phyloP scores from a whole-genome alignment of 257 asterid genomes.

The Nyctanthes arbortristis region DNA sequence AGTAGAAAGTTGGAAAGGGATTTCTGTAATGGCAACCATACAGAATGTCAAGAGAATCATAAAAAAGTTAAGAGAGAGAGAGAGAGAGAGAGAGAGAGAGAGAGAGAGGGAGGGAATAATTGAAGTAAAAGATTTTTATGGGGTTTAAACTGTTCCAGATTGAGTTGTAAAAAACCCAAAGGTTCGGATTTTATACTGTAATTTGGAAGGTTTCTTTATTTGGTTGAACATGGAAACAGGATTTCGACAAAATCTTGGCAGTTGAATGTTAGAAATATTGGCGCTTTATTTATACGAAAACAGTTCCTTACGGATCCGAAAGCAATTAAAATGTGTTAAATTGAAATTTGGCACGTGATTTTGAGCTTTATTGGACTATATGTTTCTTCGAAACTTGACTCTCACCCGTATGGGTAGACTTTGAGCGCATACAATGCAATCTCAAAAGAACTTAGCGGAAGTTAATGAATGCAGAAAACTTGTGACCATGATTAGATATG shows the following conservation, averaged over 20 bases:
- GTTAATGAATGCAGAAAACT: no score
- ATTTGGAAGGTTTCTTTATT: not conserved
- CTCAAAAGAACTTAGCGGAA: no score
- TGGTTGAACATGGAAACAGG: conserved; percentile 3
- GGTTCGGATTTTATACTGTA: not conserved
- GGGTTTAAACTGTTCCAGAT: conserved; percentile 6
- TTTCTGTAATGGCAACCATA: conserved; percentile 55
- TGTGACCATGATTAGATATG: no score
- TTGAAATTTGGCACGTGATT: not conserved
- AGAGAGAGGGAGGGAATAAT: not conserved
- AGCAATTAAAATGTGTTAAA: not conserved
- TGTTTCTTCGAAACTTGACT: no score
- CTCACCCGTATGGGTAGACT: no score
- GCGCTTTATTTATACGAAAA: not conserved
- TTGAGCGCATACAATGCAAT: no score
- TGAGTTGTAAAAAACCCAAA: not conserved
- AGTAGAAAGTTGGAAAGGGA: conserved; percentile 45
- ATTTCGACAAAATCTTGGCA: not conserved
- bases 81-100: not conserved
- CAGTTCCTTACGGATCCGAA: not conserved
- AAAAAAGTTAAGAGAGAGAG: not conserved
- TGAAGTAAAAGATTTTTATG: not conserved
- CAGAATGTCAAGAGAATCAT: conserved; percentile 29
- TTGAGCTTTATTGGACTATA: not conserved
- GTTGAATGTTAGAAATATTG: not conserved